A percentile compares a stretch with the other conserved stretches of the same genome.
These are phyloP conservation scores for Trametopsis cervina DNA, from an alignment of 768 basidiomycete species.

Conservation along the genomic window DNA sequence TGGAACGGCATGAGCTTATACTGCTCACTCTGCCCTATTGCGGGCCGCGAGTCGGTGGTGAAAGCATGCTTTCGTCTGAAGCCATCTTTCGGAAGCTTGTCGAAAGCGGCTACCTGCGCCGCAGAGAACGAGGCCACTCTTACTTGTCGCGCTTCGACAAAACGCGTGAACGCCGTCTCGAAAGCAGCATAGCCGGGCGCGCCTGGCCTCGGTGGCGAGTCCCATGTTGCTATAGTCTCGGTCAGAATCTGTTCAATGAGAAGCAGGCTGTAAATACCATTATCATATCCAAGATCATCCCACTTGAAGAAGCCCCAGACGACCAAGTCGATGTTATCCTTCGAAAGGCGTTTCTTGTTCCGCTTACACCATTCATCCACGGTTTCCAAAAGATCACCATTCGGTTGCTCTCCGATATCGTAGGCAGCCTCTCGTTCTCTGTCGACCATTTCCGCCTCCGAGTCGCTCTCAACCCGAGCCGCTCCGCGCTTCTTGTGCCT, in stretches of 20 bases:
- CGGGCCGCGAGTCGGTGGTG: constrained; percentile 45
- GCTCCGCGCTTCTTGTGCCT: constrained; percentile 21
- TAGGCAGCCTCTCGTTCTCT: constrained; percentile 34
- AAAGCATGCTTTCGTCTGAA: constrained; percentile 41
- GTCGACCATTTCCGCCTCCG: constrained; percentile 27
- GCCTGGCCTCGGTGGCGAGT: constrained; percentile 66
- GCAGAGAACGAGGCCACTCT: constrained; percentile 44
- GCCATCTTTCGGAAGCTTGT: constrained; percentile 48
- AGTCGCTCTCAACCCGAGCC: constrained; percentile 21
- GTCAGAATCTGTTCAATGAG: not conserved
- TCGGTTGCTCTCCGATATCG: constrained; percentile 59
- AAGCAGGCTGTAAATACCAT: constrained; percentile 45
- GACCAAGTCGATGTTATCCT: constrained; percentile 51
- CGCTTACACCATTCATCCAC: constrained; percentile 55
- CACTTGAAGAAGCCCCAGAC: constrained; percentile 89
- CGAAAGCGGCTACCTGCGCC: constrained; percentile 36
- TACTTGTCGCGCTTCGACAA: constrained; percentile 55
- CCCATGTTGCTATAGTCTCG: constrained; percentile 76
- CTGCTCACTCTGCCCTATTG: constrained; percentile 57
- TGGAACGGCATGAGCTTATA: constrained; percentile 86
- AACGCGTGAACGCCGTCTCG: constrained; percentile 57
- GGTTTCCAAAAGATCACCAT: constrained; percentile 44
- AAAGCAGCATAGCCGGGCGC: constrained; percentile 61
- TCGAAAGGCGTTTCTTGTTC: constrained; percentile 33
- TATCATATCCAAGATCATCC: constrained; percentile 89